These are phyloP conservation scores for Cyberlindnera misumaiensis DNA, from an alignment of 805 yeast species.

Conservation along the genomic window DNA sequence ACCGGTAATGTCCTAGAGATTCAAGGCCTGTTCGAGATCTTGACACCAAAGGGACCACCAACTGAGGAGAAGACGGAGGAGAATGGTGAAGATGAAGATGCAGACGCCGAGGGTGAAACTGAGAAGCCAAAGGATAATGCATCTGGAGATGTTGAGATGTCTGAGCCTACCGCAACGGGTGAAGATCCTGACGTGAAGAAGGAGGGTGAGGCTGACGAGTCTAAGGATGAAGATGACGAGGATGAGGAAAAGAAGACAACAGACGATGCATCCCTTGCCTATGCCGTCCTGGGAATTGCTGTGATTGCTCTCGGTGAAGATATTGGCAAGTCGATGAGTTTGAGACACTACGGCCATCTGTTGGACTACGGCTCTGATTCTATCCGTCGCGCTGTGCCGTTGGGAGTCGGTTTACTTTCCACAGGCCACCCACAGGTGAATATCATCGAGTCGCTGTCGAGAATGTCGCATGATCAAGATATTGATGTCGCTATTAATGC, in stretches of 20 bases:
- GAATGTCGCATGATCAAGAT: conserved; percentile 95
- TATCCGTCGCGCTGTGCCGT: conserved; percentile 89
- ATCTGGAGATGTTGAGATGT: conserved; percentile 25
- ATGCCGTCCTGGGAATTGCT: conserved; percentile 92
- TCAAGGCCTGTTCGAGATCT: conserved; percentile 83
- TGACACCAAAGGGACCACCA: conserved; percentile 63
- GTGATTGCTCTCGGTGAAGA: conserved; percentile 96
- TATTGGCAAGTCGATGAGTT: conserved; percentile 94
- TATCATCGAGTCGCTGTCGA: conserved; percentile 90
- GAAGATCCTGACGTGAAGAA: conserved; percentile 25
- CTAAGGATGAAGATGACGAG: conserved; percentile 20
- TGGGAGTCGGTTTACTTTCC: conserved; percentile 95
- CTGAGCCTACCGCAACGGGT: conserved; percentile 18
- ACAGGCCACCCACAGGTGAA: conserved; percentile 95
- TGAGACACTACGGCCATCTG: conserved; percentile 94
- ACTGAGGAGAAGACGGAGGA: conserved; percentile 50
- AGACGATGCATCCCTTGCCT: conserved; percentile 45
- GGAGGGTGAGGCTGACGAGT: conserved; percentile 17
- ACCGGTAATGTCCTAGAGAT: conserved; percentile 95
- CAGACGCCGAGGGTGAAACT: conserved; percentile 29
- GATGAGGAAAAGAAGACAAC: conserved; percentile 25
- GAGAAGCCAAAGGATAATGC: conserved; percentile 17
- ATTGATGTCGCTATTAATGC: conserved; percentile 91
- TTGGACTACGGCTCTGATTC: conserved; percentile 96
- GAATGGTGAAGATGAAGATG: conserved; percentile 44